A percentile compares a stretch with the other conserved stretches of the same genome.
Evolutionary conservation across 768 basidiomycete genomes (phyloP).

Genomic region (Russula emetica): DNA sequence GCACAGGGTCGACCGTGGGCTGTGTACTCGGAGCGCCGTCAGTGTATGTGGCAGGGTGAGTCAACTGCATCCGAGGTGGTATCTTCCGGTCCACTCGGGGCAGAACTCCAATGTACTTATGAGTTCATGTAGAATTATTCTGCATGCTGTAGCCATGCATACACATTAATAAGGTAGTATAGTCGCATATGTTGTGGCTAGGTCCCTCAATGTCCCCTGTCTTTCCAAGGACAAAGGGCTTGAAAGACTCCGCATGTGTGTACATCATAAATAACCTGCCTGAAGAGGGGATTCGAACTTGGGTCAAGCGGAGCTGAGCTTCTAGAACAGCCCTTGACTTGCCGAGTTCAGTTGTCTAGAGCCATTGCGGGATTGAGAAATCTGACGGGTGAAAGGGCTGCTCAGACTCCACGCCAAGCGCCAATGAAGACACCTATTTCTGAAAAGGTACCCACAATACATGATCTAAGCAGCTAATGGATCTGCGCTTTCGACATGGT

Average conservation of each 20-base stretch:
- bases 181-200: not conserved
- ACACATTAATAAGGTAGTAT: not conserved
- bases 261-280: not conserved
- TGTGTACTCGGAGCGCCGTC: not conserved
- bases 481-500: not conserved
- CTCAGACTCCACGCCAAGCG: not conserved
- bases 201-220: not conserved
- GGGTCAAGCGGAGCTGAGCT: not conserved
- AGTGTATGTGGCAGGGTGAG: not conserved
- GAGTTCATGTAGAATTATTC: not conserved
- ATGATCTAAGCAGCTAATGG: conserved; percentile 1
- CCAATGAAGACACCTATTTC: conserved; percentile 3
- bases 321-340: not conserved
- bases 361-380: not conserved
- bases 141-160: not conserved
- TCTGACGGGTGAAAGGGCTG: not conserved
- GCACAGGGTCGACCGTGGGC: not conserved
- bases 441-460: conserved; percentile 3
- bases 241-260: not conserved
- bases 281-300: not conserved
- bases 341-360: not conserved
- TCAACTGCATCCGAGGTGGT: not conserved
- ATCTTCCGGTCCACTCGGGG: not conserved
- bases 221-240: not conserved
- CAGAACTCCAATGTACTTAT: not conserved